phyloP scores from a whole-genome alignment of 139 green algal species.

The Gonium pectorale region DNA sequence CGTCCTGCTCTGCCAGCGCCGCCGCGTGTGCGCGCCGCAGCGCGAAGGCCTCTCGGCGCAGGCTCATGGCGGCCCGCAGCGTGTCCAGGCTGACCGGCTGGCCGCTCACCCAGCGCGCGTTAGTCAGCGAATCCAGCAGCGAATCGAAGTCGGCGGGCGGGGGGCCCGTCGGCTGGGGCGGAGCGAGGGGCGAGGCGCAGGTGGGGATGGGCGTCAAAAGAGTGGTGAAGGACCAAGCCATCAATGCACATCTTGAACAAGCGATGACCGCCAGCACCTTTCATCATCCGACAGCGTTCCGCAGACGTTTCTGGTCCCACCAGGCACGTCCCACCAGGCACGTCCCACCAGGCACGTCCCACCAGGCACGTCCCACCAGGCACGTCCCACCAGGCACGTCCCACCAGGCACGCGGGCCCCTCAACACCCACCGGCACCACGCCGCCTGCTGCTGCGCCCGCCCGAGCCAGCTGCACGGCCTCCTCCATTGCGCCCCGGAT shows the following conservation, averaged over 20 bases:
- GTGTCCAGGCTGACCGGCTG: slow-evolving; percentile 30
- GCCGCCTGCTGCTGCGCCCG: not conserved
- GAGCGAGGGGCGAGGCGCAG: too few species aligned
- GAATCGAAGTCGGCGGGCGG: slow-evolving; percentile 17
- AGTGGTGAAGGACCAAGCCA: too few species aligned
- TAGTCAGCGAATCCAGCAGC: slow-evolving; percentile 23
- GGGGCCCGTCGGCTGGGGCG: not conserved
- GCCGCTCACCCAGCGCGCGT: slow-evolving; percentile 22
- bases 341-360: too few species aligned
- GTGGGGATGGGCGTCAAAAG: too few species aligned
- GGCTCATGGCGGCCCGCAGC: not conserved
- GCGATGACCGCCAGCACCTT: too few species aligned
- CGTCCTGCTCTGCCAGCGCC: slow-evolving; percentile 13
- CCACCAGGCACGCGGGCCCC: too few species aligned
- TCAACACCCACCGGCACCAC: not conserved
- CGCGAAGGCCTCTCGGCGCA: slow-evolving; percentile 25
- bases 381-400: too few species aligned
- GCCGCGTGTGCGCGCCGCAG: slow-evolving; percentile 11
- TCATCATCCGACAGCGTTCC: too few species aligned
- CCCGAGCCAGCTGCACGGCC: not conserved
- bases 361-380: too few species aligned
- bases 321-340: too few species aligned
- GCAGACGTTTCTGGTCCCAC: too few species aligned
- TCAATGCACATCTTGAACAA: too few species aligned
- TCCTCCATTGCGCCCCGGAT: slow-evolving; percentile 24